A percentile compares a stretch with the other conserved stretches of the same genome.
phyloP scores from a whole-genome alignment of 192 early-diverging fungal species.

The Umbelopsis sp. region DNA sequence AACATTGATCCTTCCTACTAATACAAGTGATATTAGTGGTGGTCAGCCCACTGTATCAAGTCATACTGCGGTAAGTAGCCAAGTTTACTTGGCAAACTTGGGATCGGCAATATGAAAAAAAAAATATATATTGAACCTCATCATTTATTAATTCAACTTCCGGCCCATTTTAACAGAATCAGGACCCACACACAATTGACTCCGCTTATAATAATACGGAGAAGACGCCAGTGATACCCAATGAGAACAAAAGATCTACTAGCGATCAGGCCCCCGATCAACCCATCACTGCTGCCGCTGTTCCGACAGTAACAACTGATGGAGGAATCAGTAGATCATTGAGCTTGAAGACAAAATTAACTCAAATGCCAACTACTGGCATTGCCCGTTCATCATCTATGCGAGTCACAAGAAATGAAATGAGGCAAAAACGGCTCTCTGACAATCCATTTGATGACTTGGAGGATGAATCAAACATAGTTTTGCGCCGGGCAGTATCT shows the following conservation, averaged over 20 bases:
- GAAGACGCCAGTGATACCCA: background rate
- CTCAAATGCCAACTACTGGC: background rate
- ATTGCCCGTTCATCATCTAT: slow-evolving; percentile 18
- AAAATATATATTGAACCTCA: background rate
- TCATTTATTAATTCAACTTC: slow-evolving; percentile 8
- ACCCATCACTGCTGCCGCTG: background rate
- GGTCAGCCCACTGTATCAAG: background rate
- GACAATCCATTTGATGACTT: slow-evolving; percentile 22
- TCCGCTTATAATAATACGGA: background rate
- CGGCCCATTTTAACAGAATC: background rate
- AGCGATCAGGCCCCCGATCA: background rate
- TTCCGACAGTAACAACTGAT: background rate
- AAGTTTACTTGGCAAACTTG: background rate
- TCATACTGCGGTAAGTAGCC: background rate
- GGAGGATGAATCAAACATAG: slow-evolving; percentile 12
- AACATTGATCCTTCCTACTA: background rate
- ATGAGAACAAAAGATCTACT: background rate
- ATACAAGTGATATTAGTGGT: background rate
- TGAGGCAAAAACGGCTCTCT: background rate
- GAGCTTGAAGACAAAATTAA: background rate
- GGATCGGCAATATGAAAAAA: slow-evolving; percentile 7
- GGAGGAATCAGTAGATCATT: background rate
- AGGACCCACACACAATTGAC: background rate
- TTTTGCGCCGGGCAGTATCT: slow-evolving; percentile 18
- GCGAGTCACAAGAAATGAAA: slow-evolving; percentile 17